These are phyloP conservation scores for Amauroascus niger DNA, from an alignment of 2,329 filamentous ascomycete genomes.

Conservation along the genomic window DNA sequence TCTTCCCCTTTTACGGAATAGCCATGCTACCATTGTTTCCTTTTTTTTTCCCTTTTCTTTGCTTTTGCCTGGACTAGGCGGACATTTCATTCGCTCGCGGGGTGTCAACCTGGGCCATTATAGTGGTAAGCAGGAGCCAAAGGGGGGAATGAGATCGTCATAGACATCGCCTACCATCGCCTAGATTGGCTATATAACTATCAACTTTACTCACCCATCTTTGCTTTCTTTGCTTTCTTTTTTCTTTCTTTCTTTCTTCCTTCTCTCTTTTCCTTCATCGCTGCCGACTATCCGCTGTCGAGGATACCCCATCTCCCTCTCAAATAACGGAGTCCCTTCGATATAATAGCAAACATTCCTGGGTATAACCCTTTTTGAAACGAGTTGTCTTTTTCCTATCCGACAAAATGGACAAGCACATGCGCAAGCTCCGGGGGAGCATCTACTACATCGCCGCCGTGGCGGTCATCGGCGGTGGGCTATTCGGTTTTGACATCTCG, in stretches of 20 bases:
- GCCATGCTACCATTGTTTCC: not conserved
- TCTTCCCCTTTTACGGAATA: not conserved
- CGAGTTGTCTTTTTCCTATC: not conserved
- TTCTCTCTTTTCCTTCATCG: too few relatives aligned
- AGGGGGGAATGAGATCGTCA: conserved; percentile 6
- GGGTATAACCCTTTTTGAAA: not conserved
- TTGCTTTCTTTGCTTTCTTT: not conserved
- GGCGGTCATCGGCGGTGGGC: conserved; percentile 53
- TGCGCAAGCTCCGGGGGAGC: conserved; percentile 27
- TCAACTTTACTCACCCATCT: not conserved
- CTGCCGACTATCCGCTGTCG: not conserved
- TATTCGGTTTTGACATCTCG: conserved; percentile 72
- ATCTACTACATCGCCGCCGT: conserved; percentile 51
- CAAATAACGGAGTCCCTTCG: not conserved
- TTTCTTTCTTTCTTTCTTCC: not conserved
- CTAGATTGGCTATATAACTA: not conserved
- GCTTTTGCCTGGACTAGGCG: not conserved
- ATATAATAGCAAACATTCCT: not conserved
- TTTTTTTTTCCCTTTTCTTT: too few relatives aligned
- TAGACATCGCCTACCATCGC: not conserved
- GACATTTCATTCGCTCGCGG: not conserved
- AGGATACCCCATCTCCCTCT: not conserved
- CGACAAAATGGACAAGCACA: not conserved
- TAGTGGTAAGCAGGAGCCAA: not conserved
- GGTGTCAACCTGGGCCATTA: not conserved